Evolutionary conservation across 495 filamentous ascomycete species (phyloP), one percentile per base, ranked within the genome.

Genomic region (Neurospora hispaniola): DNA sequence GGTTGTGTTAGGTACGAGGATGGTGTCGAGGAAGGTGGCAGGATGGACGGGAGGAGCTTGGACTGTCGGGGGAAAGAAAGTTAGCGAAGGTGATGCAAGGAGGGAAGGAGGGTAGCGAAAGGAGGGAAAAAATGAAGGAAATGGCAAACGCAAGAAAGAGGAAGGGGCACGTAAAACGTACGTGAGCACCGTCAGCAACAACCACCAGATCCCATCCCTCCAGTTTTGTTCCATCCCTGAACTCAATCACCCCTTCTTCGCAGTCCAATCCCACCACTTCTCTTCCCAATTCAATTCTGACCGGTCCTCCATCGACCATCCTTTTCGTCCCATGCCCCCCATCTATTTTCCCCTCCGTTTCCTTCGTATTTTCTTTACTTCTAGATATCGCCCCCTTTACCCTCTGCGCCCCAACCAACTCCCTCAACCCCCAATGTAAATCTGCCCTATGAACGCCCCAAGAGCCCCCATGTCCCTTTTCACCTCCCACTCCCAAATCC

Each of bases 401-500:
- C 31, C 77, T 71, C 6, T 42, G 79, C 3, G 79, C 66, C 11
- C 78, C 74, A 0, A 87, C 87, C 0, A 86, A 74, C 6, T 78
- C 44, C 71, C 83, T 82, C 39, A 90, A 74, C 62, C 84, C 80
- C 4, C 79, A 81, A 76, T 90, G 89, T 54, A 90, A 73, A 74
- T 89, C 88, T 6, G 88, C 84, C 14, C 88, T 81, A 77, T 90
- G 88, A 54, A 86, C 82, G 5, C 76, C 76, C 74, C 75, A 80
- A 42, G 73, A 74, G 9, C 39, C 39, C 6, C 35, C 4, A 38
- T 38, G 4, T 9, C 39, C 39, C 39, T 40, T 40, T 10, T 1
- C 39, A 11, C 40, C 9, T 4, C 71, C 74, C 69, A 0, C 81
- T 79, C 70, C 74, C 43, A 46, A 75, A 35, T 41, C 59, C 18